Base-by-base conservation (phyloP, 345 rosid species). In the Aquilaria malaccensis region DNA sequence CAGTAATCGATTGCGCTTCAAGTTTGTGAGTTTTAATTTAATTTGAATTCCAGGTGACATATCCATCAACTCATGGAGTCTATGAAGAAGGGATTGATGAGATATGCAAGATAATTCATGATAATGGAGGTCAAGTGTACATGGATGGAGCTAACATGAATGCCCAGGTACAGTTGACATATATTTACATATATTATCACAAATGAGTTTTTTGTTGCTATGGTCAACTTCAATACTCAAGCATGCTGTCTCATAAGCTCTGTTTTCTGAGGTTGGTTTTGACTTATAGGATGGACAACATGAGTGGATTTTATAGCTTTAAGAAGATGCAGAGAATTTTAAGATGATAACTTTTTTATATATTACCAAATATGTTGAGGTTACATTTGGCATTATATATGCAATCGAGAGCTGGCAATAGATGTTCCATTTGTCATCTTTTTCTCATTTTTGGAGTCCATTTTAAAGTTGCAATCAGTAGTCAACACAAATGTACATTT, bases 141-240 rank as follows among this genome's bases (percentile, higher is more conserved):
- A 95, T 95, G 99, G 99, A 95, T 66, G 99, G 99, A 14, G 97
- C 97, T 51, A 95, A 95, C 88, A 91, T 95, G 99, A 94, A 94
- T 70, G 97, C 96, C n/a, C 94, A 94, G 97, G 97, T 91, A 37
- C 43, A 37, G 7, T 37, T 37, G 43, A 37, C 5, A 59, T 53
- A 62, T 61, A 48, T 71, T 57, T 22, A 49, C 43, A 37, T 37
- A 37, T 9, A 37, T 37, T 37, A 5, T 37, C 5, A 9, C 43
- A 37, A 9, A 37, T 9, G 22, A 22, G n/a, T 67, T 62, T 69
- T 51, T 46, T 22, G 29, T 58, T n/a, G 4, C 46, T 53, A 52
- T 63, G 37, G 48, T 43, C 29, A 50, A 22, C 22, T 22, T 22
- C 22, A 22, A 22, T 22, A 22, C 22, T 22, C 22, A 22, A 22